Evolutionary conservation across 257 asterid genomes (phyloP).

Genomic region (Catharanthus roseus): DNA sequence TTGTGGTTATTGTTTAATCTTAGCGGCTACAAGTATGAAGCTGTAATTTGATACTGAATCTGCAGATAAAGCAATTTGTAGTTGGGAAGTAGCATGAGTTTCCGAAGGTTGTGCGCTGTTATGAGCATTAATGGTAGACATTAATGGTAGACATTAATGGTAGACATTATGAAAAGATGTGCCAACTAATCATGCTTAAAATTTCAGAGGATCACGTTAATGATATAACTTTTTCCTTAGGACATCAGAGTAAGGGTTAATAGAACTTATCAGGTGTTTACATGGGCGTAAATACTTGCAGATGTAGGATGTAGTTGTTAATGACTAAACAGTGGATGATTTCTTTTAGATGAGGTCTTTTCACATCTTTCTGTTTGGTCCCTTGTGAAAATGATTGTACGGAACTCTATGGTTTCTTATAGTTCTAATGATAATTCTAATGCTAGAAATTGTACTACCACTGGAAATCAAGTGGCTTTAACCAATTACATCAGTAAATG

Average conservation of each 20-base stretch:
- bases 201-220: neutral
- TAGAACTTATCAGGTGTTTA: neutral
- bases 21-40: neutral
- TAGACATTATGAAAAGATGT: neutral
- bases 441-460: neutral
- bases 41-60: neutral
- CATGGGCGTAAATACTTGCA: neutral
- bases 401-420: too few species aligned
- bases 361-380: too few species aligned
- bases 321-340: neutral
- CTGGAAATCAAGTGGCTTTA: neutral
- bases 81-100: conserved; percentile 2
- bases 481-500: neutral
- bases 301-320: neutral
- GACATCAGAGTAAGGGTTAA: neutral
- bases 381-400: too few species aligned
- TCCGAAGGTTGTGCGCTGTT: neutral
- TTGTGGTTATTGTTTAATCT: neutral
- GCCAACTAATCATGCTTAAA: neutral
- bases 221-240: neutral
- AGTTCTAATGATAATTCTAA: too few species aligned
- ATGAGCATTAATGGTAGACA: neutral
- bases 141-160: too few species aligned
- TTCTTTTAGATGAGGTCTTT: neutral
- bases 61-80: neutral